phyloP scores from a whole-genome alignment of 139 green algal genomes.

The Chlorella sorokiniana region DNA sequence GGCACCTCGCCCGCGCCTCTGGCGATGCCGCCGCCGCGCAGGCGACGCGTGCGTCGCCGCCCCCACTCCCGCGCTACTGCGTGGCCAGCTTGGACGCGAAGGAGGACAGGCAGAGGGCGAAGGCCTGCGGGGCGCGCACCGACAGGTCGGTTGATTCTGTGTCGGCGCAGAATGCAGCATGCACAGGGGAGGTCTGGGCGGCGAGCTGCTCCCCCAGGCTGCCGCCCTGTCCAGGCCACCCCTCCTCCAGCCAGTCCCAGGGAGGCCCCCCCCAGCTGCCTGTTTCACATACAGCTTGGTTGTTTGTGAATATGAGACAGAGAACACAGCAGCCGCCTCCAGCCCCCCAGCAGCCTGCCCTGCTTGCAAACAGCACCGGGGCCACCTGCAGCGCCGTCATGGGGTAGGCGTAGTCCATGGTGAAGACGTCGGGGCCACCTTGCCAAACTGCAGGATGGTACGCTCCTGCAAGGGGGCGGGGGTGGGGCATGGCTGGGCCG shows the following conservation, averaged over 20 bases:
- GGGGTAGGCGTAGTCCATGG: constrained; percentile 91
- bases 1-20: too few relatives aligned
- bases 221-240: too few relatives aligned
- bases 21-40: too few relatives aligned
- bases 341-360: not conserved
- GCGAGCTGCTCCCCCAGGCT: too few relatives aligned
- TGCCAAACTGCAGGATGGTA: constrained; percentile 93
- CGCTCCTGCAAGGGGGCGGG: constrained; percentile 50
- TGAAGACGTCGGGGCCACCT: constrained; percentile 89
- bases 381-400: constrained; percentile 68
- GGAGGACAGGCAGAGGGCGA: constrained; percentile 89
- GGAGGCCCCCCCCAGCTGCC: not conserved
- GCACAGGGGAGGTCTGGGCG: too few relatives aligned
- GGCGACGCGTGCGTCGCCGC: too few relatives aligned
- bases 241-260: too few relatives aligned
- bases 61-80: constrained; percentile 35
- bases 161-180: too few relatives aligned
- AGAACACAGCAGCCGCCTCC: not conserved
- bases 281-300: not conserved
- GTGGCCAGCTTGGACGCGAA: constrained; percentile 93
- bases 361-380: too few relatives aligned
- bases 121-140: constrained; percentile 92
- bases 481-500: not conserved
- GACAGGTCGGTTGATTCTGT: too few relatives aligned
- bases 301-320: too few relatives aligned